Evolutionary conservation across 2,329 filamentous ascomycete genomes (phyloP).

Genomic region (Pseudogymnoascus pannorum): DNA sequence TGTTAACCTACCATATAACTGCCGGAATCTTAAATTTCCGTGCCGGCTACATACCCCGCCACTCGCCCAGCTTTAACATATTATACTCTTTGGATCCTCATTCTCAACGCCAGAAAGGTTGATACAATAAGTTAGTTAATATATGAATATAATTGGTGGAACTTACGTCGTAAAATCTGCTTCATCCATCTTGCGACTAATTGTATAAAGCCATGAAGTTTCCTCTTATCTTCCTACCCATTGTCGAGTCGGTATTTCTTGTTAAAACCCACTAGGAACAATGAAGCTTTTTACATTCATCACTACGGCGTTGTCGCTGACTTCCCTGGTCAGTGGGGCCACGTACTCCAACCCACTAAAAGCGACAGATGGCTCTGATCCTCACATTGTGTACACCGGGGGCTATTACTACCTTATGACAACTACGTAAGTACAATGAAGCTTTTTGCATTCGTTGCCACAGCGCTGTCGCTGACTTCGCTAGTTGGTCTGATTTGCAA

Average conservation of each 20-base stretch:
- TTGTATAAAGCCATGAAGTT: background rate
- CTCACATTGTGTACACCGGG: constrained; percentile 43
- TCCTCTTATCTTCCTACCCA: background rate
- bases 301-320: background rate
- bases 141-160: constrained; percentile 3
- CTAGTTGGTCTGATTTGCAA: constrained; percentile 47
- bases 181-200: background rate
- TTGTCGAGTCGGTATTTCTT: too few relatives aligned
- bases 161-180: background rate
- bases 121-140: background rate
- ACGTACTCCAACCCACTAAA: constrained; percentile 47
- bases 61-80: background rate
- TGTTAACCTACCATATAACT: background rate
- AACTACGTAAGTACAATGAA: too few relatives aligned
- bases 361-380: constrained; percentile 43
- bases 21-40: constrained; percentile 6
- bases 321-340: background rate
- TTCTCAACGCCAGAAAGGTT: background rate
- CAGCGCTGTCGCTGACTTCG: too few relatives aligned
- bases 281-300: constrained; percentile 7
- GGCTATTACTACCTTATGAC: constrained; percentile 52
- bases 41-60: background rate
- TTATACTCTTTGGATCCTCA: background rate
- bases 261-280: background rate
- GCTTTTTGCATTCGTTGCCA: too few relatives aligned